phyloP scores from a whole-genome alignment of 495 filamentous ascomycete species.

The Choiromyces venosus region DNA sequence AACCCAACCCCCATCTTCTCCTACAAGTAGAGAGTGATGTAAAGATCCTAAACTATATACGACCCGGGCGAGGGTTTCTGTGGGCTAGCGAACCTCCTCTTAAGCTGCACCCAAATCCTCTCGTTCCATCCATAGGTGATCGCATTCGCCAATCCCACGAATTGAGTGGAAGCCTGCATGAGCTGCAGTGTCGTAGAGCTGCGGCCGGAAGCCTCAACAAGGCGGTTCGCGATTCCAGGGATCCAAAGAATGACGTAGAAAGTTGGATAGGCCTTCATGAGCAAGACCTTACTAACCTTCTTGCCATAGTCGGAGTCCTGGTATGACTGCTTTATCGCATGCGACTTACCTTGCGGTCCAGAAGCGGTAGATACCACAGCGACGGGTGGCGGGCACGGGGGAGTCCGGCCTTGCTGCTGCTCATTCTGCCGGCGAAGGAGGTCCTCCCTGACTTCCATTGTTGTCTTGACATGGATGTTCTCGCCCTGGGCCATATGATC shows the following conservation, averaged over 20 bases:
- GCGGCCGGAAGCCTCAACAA: background rate
- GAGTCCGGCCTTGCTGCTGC: background rate
- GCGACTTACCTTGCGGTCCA: background rate
- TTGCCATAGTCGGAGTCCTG: background rate
- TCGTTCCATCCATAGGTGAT: constrained; percentile 13
- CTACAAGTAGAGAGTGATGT: too few species aligned
- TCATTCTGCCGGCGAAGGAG: background rate
- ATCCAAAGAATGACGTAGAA: constrained; percentile 8
- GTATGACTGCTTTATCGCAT: background rate
- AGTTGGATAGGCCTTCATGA: constrained; percentile 1
- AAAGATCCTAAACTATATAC: background rate
- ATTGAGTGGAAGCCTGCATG: constrained; percentile 1
- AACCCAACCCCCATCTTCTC: background rate
- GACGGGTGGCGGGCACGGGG: background rate
- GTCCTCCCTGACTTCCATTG: background rate
- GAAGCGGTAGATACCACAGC: background rate
- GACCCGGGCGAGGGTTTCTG: background rate
- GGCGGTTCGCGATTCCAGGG: constrained; percentile 8
- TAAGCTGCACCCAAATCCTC: background rate
- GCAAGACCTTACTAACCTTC: background rate
- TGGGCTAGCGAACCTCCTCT: background rate
- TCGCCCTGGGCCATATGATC: background rate
- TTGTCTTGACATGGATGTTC: background rate
- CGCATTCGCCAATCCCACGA: constrained; percentile 12
- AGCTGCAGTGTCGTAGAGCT: background rate